A percentile compares a stretch with the other conserved stretches of the same genome.
These are phyloP conservation scores for Mayamaea pseudoterrestris DNA, from an alignment of 108 stramenopile species.

Conservation along the genomic window DNA sequence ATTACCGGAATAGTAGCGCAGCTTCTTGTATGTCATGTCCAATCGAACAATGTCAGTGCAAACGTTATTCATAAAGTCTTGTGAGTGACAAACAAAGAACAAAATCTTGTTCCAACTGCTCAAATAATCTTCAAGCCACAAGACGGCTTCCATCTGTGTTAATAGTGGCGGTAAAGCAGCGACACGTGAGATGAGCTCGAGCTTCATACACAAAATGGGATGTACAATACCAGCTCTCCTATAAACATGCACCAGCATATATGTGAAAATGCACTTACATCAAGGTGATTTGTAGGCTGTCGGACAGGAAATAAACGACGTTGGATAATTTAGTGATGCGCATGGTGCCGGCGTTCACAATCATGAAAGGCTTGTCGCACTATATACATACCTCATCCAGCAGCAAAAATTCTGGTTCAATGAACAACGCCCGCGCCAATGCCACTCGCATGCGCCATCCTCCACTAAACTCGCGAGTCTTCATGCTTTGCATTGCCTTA, in stretches of 20 bases:
- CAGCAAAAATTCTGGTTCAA: constrained; percentile 88
- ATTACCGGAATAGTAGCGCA: constrained; percentile 93
- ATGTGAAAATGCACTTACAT: constrained; percentile 3
- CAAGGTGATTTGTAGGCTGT: constrained; percentile 77
- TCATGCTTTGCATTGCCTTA: constrained; percentile 80
- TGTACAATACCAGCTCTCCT: no score
- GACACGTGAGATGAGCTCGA: no score
- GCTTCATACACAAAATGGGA: no score
- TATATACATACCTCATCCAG: constrained; percentile 43
- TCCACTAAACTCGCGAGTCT: constrained; percentile 91
- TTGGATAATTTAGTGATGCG: background rate
- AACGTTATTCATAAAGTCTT: constrained; percentile 98
- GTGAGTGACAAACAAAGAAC: constrained; percentile 91
- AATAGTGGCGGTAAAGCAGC: constrained; percentile 21
- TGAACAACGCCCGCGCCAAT: constrained; percentile 90
- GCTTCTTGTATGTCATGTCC: constrained; percentile 81
- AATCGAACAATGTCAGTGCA: constrained; percentile 94
- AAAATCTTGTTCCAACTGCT: constrained; percentile 87
- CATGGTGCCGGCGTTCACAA: background rate
- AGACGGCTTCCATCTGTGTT: constrained; percentile 98
- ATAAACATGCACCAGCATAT: no score
- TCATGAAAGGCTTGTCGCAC: background rate
- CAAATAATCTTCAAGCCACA: constrained; percentile 98
- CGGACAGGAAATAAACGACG: constrained; percentile 13
- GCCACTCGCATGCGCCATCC: constrained; percentile 99